Evolutionary conservation across 768 basidiomycete species (phyloP), one percentile per base, ranked within the genome.

Genomic region (Thelephora ganbajun): DNA sequence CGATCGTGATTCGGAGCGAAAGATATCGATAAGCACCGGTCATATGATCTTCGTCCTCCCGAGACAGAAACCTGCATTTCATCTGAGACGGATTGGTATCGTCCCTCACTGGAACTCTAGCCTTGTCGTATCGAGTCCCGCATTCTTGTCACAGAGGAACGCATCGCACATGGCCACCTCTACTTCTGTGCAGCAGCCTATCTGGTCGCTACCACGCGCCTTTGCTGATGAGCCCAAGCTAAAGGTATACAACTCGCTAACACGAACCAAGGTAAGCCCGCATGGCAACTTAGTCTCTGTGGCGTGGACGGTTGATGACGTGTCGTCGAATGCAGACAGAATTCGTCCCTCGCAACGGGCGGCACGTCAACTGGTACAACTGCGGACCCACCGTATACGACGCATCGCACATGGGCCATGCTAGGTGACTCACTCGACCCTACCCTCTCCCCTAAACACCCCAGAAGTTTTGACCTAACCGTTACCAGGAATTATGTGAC

Each of bases 381-480:
- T 99, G 96, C 59, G 94, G 96, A 9, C 94, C 96, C 14, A 99
- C 96, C 0, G 96, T 99, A 7, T 99, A 99, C 62, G 96, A 99
- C 70, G 80, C 91, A 11, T 85, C 90, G 36, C 96, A 99, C 63
- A 91, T 99, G 88, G 96, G 96, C 5, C 96, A 99, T 68, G 96
- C 96, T 6, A 79, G 93, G 91, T 94, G 60, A 56, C 64, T 42
- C 19, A 11, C 41, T n/a, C 6, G 35, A 18, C 18, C 35, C 35
- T 20, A 19, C 19, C 13, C 26, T 9, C 26, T 30, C 26, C 9
- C 9, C 4, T 9, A 30, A 30, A 30, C 26, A 30, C 26, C 26
- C 26, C 26, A 30, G 26, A 30, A 30, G 26, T 36, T 20, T 19
- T 33, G 50, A 30, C 26, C 26, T 30, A 30, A 30, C 26, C 41